Evolutionary conservation across 2,329 filamentous ascomycete species (phyloP).

Genomic region (Aspergillus caelatus): DNA sequence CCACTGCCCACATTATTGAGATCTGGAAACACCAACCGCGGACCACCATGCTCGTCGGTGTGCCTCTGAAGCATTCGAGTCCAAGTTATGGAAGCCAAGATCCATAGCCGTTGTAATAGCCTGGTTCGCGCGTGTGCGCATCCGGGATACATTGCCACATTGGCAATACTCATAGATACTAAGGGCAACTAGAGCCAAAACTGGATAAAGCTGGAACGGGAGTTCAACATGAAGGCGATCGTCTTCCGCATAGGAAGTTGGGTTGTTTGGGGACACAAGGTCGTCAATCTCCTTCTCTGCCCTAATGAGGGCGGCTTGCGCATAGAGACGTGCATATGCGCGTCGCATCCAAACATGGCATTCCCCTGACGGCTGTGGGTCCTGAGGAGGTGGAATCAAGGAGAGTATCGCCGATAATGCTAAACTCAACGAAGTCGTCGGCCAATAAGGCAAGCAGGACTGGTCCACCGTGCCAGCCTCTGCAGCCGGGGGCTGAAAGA

Average conservation of each 20-base stretch:
- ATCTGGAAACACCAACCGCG: background rate
- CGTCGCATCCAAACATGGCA: constrained; percentile 14
- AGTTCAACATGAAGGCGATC: background rate
- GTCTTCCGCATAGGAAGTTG: background rate
- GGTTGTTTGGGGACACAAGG: constrained; percentile 7
- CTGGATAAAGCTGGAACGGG: constrained; percentile 18
- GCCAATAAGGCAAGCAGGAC: constrained; percentile 3
- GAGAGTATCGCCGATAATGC: constrained; percentile 1
- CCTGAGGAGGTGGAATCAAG: constrained; percentile 1
- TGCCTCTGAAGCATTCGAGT: constrained; percentile 15
- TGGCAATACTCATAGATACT: constrained; percentile 26
- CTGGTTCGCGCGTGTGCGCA: constrained; percentile 25
- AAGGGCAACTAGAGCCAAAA: constrained; percentile 22
- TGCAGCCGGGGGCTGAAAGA: background rate
- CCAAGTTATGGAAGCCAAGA: constrained; percentile 22
- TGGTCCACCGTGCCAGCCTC: background rate
- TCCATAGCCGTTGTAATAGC: constrained; percentile 28
- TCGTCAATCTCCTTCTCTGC: constrained; percentile 22
- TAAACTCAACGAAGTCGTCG: constrained; percentile 1
- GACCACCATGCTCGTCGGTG: constrained; percentile 25
- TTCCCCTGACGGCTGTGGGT: background rate
- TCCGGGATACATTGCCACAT: constrained; percentile 22
- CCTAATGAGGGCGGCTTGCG: constrained; percentile 20
- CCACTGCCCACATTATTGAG: background rate
- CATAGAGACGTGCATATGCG: constrained; percentile 25